Base-by-base conservation (phyloP, 768 basidiomycete genomes). In the Coprinopsis cinerea region DNA sequence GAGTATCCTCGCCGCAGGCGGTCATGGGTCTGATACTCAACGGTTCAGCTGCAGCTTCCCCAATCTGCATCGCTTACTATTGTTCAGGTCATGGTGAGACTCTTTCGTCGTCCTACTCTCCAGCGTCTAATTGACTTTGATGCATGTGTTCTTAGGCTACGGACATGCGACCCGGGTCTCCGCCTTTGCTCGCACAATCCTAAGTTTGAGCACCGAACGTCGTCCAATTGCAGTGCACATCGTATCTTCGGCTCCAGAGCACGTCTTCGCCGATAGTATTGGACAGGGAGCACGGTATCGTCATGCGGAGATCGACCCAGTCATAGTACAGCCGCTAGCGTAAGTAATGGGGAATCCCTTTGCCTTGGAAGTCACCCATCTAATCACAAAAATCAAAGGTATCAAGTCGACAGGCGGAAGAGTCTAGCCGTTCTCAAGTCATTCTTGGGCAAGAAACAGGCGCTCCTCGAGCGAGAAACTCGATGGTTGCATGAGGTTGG, bases 131-230 rank as follows among this genome's bases (percentile, higher is more conserved):
- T 22, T 2, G 26, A 20, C 42, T 41, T n/a, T 39, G 44, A 17
- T 30, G 32, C n/a, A n/a, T n/a, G n/a, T n/a, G 44, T 32, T 17
- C n/a, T 20, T 55, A 85, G 83, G 84, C n/a, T 88, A 84, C 49
- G 84, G 87, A n/a, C 88, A 90, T 60, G 88, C 87, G 7, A 91
- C 88, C 2, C 79, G 88, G 30, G 88, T 89, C 14, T 85, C 85
- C 14, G 88, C 88, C 1, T 80, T 89, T 53, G 72, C 83, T 2
- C 64, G 71, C 40, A 77, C 82, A 55, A 71, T 91, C 15, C 68
- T 84, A 18, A 68, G 64, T 45, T 67, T 82, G 13, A 56, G 61
- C 7, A 53, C 58, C n/a, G 53, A 63, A 4, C 22, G n/a, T 2
- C 64, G 63, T 35, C 79, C 81, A 15, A n/a, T n/a, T n/a, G 67